Base-by-base conservation (phyloP, 2,329 filamentous ascomycete genomes). In the Colletotrichum shisoi region DNA sequence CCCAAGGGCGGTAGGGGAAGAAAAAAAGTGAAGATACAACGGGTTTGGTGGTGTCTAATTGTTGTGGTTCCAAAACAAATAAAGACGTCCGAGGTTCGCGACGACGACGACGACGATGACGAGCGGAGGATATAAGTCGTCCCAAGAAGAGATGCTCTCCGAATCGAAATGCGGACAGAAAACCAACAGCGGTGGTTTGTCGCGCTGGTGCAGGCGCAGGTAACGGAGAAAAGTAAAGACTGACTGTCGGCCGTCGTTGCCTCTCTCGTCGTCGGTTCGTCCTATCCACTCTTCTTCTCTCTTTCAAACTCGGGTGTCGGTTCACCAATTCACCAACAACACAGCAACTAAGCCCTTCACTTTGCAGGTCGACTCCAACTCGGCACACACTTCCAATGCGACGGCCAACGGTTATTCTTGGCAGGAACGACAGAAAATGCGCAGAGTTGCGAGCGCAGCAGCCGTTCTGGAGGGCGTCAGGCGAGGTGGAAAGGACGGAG, bases 311-410 rank as follows among this genome's bases (percentile, higher is more conserved):
- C 51, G 37, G 51, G 17, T 53, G 17, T 31, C 9, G n/a, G n/a
- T 34, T 27, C 27, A 17, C 17, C 49, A 34, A 44, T 24, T 34
- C 31, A 40, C 39, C 48, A 45, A 44, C 46, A 52, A 56, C 56
- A 8, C 31, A 34, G 44, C 44, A 34, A 62, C 62, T 21, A 42
- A 39, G 39, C 40, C 64, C 53, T 64, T 63, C 40, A 34, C 42
- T 37, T 52, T 53, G 39, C 21, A 34, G 48, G 19, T n/a, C 24
- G 40, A 15, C 15, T 53, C 56, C 56, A 34, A 44, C 19, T 13
- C 44, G 9, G 46, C 52, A 52, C 63, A 52, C 63, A 42, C n/a
- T 56, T 54, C 58, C 48, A 54, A 44, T 34, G 48, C 53, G 49
- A 54, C 27, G 63, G 19, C 42, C 53, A 31, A 48, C 37, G 53